Percentiles rank a stretch among this genome's conserved stretches.
Evolutionary conservation across 768 basidiomycete genomes (phyloP).

Genomic region (Lactarius quietus): DNA sequence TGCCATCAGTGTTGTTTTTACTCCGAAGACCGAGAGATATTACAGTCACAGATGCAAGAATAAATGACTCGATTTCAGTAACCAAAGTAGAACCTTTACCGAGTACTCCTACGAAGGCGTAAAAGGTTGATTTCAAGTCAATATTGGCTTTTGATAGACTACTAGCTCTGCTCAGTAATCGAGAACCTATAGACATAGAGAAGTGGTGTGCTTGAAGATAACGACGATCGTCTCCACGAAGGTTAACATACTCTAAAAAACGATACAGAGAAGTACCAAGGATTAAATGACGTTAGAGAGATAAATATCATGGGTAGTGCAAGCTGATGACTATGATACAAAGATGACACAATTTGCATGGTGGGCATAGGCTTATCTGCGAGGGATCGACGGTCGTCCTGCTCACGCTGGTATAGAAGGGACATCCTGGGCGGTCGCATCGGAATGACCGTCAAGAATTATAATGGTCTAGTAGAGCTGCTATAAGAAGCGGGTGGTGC

Average conservation of each 20-base stretch:
- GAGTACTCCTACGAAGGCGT: too few relatives aligned
- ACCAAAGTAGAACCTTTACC: too few relatives aligned
- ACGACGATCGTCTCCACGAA: neutral
- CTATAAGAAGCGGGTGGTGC: neutral
- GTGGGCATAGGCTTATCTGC: neutral
- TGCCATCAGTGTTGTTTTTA: too few relatives aligned
- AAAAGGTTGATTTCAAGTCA: too few relatives aligned
- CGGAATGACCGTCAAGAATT: neutral
- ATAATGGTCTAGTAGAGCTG: neutral
- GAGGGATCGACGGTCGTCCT: neutral
- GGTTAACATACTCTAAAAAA: neutral
- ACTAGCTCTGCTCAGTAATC: too few relatives aligned
- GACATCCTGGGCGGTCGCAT: neutral
- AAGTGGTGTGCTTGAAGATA: neutral
- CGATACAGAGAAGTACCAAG: neutral
- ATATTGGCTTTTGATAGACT: too few relatives aligned
- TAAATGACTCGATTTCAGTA: too few relatives aligned
- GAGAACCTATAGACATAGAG: neutral
- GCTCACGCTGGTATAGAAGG: neutral
- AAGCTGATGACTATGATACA: neutral
- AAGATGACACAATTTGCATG: neutral
- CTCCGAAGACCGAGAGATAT: too few relatives aligned
- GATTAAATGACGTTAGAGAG: neutral
- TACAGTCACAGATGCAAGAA: too few relatives aligned
- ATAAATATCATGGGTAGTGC: neutral